Evolutionary conservation across 2,329 filamentous ascomycete species (phyloP).

Genomic region (Paecilomyces sp.): DNA sequence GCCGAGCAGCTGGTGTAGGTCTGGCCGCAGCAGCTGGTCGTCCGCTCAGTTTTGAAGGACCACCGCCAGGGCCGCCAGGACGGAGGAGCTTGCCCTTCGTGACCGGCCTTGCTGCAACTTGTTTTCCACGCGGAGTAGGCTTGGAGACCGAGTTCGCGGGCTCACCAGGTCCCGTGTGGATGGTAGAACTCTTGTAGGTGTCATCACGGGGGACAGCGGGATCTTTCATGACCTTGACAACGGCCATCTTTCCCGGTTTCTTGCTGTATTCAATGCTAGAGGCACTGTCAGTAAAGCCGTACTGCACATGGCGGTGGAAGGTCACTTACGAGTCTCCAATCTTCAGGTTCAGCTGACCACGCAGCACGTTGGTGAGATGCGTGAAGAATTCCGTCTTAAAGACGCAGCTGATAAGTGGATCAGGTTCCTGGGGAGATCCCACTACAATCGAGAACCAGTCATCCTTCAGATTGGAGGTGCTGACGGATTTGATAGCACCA

Average conservation of each 20-base stretch:
- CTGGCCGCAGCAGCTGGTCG: conserved; percentile 33
- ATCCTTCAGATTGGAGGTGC: conserved; percentile 73
- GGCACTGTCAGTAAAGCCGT: conserved; percentile 12
- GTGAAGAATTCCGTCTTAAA: conserved; percentile 98
- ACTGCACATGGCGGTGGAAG: conserved; percentile 9
- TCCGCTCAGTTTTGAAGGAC: conserved; percentile 63
- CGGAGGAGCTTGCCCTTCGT: conserved; percentile 88
- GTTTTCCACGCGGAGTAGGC: conserved; percentile 81
- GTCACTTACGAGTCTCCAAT: conserved; percentile 59
- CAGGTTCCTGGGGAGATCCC: conserved; percentile 83
- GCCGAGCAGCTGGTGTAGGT: conserved; percentile 29
- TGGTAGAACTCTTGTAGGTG: conserved; percentile 85
- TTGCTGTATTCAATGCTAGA: conserved; percentile 83
- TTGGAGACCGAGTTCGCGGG: conserved; percentile 72
- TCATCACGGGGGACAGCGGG: conserved; percentile 65
- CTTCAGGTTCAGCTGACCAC: conserved; percentile 72
- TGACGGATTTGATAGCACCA: conserved; percentile 81
- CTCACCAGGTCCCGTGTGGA: conserved; percentile 82
- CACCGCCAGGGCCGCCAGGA: conserved; percentile 77
- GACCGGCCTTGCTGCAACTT: conserved; percentile 80
- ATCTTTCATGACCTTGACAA: conserved; percentile 87
- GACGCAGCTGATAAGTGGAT: conserved; percentile 87
- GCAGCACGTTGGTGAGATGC: conserved; percentile 73
- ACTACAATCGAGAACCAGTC: conserved; percentile 95
- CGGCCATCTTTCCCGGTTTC: conserved; percentile 87